Evolutionary conservation across 306 rosid genomes (phyloP).

Genomic region (Rosa lucieae): DNA sequence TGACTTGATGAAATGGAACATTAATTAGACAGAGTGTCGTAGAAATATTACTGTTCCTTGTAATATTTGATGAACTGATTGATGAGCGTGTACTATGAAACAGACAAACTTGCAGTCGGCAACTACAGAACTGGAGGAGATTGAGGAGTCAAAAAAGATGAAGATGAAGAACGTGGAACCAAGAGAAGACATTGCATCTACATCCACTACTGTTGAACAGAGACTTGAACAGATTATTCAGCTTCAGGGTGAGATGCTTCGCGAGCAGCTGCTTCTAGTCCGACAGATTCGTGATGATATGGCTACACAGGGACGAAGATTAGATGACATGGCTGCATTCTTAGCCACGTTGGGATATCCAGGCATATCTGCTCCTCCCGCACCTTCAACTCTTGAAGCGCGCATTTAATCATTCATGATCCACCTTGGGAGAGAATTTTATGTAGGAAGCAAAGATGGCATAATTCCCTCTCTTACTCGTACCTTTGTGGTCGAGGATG

Average conservation of each 20-base stretch:
- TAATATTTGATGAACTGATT: neutral
- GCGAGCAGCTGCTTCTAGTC: neutral
- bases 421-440: no score
- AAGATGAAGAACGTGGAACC: neutral
- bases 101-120: neutral
- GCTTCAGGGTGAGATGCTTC: neutral
- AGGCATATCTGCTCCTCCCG: neutral
- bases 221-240: neutral
- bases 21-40: no score
- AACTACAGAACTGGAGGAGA: neutral
- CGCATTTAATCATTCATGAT: no score
- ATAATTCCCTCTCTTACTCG: no score
- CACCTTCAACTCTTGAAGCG: neutral
- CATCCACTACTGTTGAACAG: neutral
- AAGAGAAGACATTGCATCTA: neutral
- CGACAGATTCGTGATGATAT: neutral
- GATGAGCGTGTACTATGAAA: neutral
- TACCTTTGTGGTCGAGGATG: no score
- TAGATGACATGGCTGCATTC: neutral
- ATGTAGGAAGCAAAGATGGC: no score
- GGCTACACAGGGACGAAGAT: neutral
- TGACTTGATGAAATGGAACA: no score
- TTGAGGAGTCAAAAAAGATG: neutral
- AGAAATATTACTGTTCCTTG: no score
- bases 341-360: neutral